phyloP scores from a whole-genome alignment of 768 basidiomycete species.

The Auriscalpium microsporum region DNA sequence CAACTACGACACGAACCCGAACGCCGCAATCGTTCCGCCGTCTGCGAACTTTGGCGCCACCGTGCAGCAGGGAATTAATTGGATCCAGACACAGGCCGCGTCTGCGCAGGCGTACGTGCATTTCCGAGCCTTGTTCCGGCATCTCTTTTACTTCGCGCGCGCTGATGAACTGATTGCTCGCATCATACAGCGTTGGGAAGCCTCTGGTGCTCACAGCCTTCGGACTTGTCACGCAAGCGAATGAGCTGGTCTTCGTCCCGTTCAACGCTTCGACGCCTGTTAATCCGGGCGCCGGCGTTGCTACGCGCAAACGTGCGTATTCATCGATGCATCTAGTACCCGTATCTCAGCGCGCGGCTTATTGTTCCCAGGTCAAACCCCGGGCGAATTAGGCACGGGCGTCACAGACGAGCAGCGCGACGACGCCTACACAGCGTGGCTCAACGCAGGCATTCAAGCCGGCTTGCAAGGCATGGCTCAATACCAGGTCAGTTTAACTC shows the following conservation, averaged over 20 bases:
- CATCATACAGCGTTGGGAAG: constrained; percentile 22
- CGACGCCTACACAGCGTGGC: constrained; percentile 5
- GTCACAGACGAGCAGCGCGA: constrained; percentile 1
- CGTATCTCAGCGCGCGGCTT: not conserved
- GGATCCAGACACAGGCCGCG: constrained; percentile 23
- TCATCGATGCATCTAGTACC: not conserved
- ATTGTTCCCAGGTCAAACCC: constrained; percentile 1
- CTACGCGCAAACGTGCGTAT: constrained; percentile 1
- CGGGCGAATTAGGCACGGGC: not conserved
- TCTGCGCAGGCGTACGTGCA: constrained; percentile 11
- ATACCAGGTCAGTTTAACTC: constrained; percentile 6
- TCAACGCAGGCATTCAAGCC: not conserved
- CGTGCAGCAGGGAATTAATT: constrained; percentile 22
- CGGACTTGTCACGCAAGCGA: constrained; percentile 24
- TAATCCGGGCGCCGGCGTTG: not conserved
- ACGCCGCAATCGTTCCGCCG: not conserved
- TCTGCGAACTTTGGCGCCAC: constrained; percentile 14
- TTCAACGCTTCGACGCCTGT: constrained; percentile 19
- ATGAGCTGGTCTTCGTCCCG: constrained; percentile 21
- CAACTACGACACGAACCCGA: constrained; percentile 17
- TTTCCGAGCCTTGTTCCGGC: not conserved
- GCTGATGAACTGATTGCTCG: not conserved
- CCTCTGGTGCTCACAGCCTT: constrained; percentile 24
- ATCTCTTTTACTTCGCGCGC: not conserved
- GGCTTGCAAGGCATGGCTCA: constrained; percentile 6